Base-by-base conservation (phyloP, 352 stramenopile species). In the Phytophthora foliorum region DNA sequence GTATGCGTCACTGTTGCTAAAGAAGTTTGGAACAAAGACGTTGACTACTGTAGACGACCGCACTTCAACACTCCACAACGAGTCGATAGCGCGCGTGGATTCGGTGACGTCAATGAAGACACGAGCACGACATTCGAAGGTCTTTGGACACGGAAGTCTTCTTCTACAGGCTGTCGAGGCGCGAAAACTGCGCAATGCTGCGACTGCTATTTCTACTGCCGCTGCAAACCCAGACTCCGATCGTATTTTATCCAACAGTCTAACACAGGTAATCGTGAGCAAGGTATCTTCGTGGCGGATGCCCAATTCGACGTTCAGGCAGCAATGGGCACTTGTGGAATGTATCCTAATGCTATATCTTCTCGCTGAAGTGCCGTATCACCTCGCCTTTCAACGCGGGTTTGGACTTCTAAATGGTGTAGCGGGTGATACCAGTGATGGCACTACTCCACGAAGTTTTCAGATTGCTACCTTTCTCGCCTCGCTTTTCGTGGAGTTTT, bases 311-410 rank as follows among this genome's bases (percentile, higher is more conserved):
- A 25, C 19, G 6, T 84, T 84, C 36, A 67, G 71, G 14, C 46
- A 57, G 41, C 32, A 53, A 1, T 86, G 78, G 78, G 27, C 57
- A 4, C 55, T 78, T 0, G 29, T 29, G 3, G 75, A 84, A 25
- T 80, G 74, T 10, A 42, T 58, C 7, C 38, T 86, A 1, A 50
- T 84, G 54, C n/a, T 84, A 2, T 65, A 75, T 14, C 46, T 86
- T 14, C 62, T 84, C 6, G 72, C 63, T 7, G 78, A 86, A 36
- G 76, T 84, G 6, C 78, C 78, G 9, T 69, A 83, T 44, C 76
- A 86, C 22, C 48, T 86, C 16, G 75, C 78, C 1, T 86, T 84
- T 39, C 76, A 86, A 39, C 74, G 78, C 5, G 70, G 78, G 4
- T 84, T 84, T 57, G 78, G 78, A 1, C 52, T 87, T 13, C 24